Evolutionary conservation across 805 yeast species (phyloP).

Genomic region (Metschnikowia sp.): DNA sequence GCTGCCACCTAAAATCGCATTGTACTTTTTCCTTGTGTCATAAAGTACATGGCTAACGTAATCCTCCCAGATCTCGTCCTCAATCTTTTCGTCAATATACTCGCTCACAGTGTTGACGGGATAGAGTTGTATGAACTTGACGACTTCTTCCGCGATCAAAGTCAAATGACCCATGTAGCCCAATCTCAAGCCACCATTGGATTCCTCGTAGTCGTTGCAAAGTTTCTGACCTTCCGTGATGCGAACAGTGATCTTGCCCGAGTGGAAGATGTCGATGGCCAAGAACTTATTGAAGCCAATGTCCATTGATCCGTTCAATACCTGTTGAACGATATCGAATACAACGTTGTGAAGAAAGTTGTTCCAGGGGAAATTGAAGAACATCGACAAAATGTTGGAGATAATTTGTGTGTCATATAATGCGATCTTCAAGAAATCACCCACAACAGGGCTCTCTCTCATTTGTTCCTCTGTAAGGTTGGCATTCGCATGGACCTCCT

Average conservation of each 20-base stretch:
- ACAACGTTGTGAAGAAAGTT: constrained; percentile 46
- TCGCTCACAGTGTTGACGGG: constrained; percentile 38
- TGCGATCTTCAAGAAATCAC: constrained; percentile 41
- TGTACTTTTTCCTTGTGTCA: constrained; percentile 90
- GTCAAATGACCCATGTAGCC: constrained; percentile 34
- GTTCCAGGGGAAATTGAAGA: constrained; percentile 47
- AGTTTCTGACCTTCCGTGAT: constrained; percentile 45
- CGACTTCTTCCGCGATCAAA: constrained; percentile 31
- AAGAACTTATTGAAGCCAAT: constrained; percentile 46
- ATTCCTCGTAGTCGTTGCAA: constrained; percentile 25
- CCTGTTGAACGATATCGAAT: constrained; percentile 47
- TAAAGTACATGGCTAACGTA: constrained; percentile 81
- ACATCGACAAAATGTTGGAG: constrained; percentile 40
- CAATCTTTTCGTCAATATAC: constrained; percentile 35
- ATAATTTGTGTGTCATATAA: constrained; percentile 43
- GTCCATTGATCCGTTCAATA: constrained; percentile 46
- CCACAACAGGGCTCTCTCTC: constrained; percentile 41
- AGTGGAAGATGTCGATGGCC: constrained; percentile 57
- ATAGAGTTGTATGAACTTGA: constrained; percentile 32
- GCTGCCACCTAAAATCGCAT: constrained; percentile 84
- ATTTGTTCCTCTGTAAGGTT: constrained; percentile 42
- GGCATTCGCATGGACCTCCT: constrained; percentile 43
- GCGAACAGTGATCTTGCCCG: constrained; percentile 40
- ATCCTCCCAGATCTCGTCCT: constrained; percentile 62
- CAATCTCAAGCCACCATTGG: constrained; percentile 25